Percentiles rank a stretch among this genome's conserved stretches.
These are phyloP conservation scores for Perilla frutescens DNA, from an alignment of 257 asterid genomes.

Conservation along the genomic window DNA sequence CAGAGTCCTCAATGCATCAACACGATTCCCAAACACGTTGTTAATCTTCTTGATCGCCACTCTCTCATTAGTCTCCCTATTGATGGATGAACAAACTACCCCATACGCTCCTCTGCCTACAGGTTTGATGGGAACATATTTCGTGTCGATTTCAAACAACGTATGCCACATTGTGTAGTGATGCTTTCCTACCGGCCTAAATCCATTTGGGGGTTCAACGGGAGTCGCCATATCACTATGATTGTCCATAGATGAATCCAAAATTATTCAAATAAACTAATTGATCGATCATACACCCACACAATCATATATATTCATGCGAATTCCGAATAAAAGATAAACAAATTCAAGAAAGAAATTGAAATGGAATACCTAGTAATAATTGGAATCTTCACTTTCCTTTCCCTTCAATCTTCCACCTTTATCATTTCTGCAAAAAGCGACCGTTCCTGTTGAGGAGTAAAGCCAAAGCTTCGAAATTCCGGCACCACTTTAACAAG, in stretches of 20 bases:
- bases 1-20: conserved; percentile 47
- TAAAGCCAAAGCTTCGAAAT: conserved; percentile 39
- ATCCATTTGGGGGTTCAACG: conserved; percentile 45
- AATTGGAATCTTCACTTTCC: conserved; percentile 43
- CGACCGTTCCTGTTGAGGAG: conserved; percentile 31
- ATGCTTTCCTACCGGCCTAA: conserved; percentile 40
- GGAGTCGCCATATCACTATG: conserved; percentile 39
- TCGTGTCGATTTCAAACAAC: conserved; percentile 45
- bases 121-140: conserved; percentile 47
- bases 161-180: conserved; percentile 48
- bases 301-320: conserved; percentile 10
- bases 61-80: conserved; percentile 44
- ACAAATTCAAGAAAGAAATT: neutral
- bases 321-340: neutral
- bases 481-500: conserved; percentile 19
- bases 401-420: conserved; percentile 44
- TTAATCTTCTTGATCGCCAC: conserved; percentile 51
- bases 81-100: conserved; percentile 50
- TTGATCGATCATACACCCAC: neutral
- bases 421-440: conserved; percentile 31
- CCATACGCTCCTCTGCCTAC: conserved; percentile 54
- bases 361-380: conserved; percentile 31
- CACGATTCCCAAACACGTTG: conserved; percentile 48
- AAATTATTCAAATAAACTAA: neutral
- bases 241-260: conserved; percentile 12